Evolutionary conservation across 2,329 filamentous ascomycete genomes (phyloP).

Genomic region (Fusarium duplospermum): DNA sequence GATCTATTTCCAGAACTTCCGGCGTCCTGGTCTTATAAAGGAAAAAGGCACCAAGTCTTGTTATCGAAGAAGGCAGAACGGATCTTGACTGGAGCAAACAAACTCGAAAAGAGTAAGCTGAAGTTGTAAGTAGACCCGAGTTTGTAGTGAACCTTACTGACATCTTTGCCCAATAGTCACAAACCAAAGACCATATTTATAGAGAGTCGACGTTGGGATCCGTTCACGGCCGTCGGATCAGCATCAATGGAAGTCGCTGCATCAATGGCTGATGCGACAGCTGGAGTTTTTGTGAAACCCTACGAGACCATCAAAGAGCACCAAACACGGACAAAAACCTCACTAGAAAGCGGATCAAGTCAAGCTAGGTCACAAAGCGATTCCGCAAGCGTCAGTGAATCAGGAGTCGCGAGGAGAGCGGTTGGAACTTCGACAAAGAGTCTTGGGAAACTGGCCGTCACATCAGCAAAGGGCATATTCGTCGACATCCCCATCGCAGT

Average conservation of each 20-base stretch:
- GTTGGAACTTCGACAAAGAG: neutral
- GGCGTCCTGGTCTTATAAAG: neutral
- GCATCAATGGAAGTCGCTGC: neutral
- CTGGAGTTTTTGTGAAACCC: neutral
- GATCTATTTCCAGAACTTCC: neutral
- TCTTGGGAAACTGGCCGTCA: neutral
- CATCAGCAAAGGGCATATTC: neutral
- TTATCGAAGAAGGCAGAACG: neutral
- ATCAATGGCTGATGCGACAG: neutral
- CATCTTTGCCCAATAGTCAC: neutral
- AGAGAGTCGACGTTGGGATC: constrained; percentile 1
- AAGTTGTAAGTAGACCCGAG: neutral
- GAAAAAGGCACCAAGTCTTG: neutral
- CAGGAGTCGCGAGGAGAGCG: neutral
- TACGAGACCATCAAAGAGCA: constrained; percentile 1
- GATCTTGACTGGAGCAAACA: neutral
- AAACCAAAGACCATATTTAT: neutral
- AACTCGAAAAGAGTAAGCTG: neutral
- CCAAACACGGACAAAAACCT: neutral
- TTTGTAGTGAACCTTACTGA: neutral
- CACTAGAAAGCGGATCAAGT: neutral
- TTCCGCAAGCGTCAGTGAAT: neutral
- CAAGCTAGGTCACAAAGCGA: neutral
- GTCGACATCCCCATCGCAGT: constrained; percentile 1
- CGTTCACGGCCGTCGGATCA: neutral